Evolutionary conservation across 2,329 filamentous ascomycete species (phyloP).

Genomic region (Juglanconis juglandina): DNA sequence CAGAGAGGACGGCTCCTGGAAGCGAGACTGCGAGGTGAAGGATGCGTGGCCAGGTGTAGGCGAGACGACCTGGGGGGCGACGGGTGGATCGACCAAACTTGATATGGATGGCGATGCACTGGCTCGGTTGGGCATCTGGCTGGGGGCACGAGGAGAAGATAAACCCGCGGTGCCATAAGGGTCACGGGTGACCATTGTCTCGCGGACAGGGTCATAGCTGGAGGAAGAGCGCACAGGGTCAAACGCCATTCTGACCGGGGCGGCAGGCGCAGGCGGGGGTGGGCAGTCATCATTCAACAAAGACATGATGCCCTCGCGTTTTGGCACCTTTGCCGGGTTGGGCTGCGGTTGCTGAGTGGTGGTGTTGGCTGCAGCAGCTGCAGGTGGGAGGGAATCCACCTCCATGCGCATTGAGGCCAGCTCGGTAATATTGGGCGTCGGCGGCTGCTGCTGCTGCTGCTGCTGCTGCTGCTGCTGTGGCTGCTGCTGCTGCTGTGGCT

Average conservation of each 20-base stretch:
- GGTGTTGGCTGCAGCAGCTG: slow-evolving; percentile 18
- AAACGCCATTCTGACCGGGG: slow-evolving; percentile 78
- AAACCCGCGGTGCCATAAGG: slow-evolving; percentile 43
- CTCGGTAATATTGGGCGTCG: slow-evolving; percentile 37
- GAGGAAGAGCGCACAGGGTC: slow-evolving; percentile 75
- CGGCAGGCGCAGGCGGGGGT: slow-evolving; percentile 44
- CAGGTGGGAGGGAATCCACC: slow-evolving; percentile 27
- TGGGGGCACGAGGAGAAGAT: slow-evolving; percentile 48
- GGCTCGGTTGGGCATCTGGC: slow-evolving; percentile 60
- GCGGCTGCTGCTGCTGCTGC: slow-evolving; percentile 13
- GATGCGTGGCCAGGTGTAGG: slow-evolving; percentile 35
- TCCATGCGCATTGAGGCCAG: slow-evolving; percentile 35
- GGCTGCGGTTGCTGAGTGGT: slow-evolving; percentile 26
- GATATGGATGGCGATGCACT: slow-evolving; percentile 89
- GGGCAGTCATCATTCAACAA: slow-evolving; percentile 54
- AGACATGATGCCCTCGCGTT: slow-evolving; percentile 54
- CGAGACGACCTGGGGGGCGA: slow-evolving; percentile 39
- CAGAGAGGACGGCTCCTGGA: slow-evolving; percentile 27
- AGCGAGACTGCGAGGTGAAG: slow-evolving; percentile 29
- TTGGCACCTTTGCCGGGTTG: slow-evolving; percentile 43
- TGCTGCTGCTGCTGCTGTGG: not conserved
- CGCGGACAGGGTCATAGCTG: slow-evolving; percentile 62
- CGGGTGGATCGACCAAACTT: slow-evolving; percentile 74
- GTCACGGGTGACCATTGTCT: slow-evolving; percentile 56
- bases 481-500: not conserved